phyloP scores from a whole-genome alignment of 306 rosid genomes.

The Glycine tomentella region DNA sequence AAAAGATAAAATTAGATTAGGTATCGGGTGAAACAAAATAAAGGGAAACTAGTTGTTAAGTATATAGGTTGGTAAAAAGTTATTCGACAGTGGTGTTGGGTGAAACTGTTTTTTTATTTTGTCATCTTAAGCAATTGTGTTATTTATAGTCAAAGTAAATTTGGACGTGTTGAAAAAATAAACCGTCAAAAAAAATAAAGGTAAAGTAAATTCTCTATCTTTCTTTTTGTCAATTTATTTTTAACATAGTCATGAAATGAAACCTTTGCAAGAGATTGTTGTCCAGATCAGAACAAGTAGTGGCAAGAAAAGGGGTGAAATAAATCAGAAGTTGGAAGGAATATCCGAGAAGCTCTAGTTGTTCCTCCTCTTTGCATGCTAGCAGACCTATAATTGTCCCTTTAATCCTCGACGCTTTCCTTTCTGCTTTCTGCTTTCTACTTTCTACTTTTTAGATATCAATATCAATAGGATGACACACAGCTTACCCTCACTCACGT shows the following conservation, averaged over 20 bases:
- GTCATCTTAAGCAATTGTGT: background rate
- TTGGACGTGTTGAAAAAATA: background rate
- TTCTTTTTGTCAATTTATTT: background rate
- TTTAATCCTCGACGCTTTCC: slow-evolving; percentile 24
- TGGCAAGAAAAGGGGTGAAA: background rate
- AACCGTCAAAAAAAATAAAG: slow-evolving; percentile 20
- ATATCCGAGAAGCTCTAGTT: background rate
- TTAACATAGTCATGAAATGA: background rate
- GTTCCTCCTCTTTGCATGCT: slow-evolving; percentile 19
- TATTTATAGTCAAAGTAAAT: background rate
- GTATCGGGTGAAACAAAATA: background rate
- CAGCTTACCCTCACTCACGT: background rate
- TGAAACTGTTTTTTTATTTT: background rate
- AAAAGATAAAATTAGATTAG: background rate
- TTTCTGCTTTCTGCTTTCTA: no score
- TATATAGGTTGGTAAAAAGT: background rate
- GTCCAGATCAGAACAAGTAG: background rate
- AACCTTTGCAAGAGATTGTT: background rate
- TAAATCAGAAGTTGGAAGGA: slow-evolving; percentile 8
- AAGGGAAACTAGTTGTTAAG: background rate
- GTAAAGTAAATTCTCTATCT: slow-evolving; percentile 17
- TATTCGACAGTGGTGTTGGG: background rate
- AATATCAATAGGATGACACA: background rate
- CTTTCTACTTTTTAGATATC: background rate
- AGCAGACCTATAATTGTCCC: slow-evolving; percentile 19